Evolutionary conservation across 179 eudicot species (phyloP).

Genomic region (Sideroxylon spinosum): DNA sequence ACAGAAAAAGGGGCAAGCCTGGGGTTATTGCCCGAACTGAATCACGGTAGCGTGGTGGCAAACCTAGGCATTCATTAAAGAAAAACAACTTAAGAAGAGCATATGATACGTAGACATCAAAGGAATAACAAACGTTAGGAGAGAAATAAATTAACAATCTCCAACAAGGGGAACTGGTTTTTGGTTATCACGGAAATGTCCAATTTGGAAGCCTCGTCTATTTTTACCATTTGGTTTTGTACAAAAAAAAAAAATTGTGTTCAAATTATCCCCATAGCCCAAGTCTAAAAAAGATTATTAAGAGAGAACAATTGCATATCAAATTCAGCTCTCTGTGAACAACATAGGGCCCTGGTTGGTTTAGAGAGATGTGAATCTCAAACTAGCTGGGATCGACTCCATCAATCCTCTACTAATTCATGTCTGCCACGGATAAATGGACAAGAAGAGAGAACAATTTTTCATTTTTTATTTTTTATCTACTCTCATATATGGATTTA

Average conservation of each 20-base stretch:
- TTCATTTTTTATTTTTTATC: too few species aligned
- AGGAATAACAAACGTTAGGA: neutral
- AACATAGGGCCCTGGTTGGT: too few species aligned
- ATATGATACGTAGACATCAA: neutral
- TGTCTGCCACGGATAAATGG: too few species aligned
- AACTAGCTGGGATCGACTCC: too few species aligned
- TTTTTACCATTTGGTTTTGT: too few species aligned
- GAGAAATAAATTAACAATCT: neutral
- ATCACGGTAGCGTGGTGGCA: constrained; percentile 96
- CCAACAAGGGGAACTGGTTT: neutral
- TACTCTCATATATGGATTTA: too few species aligned
- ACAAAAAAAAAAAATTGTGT: too few species aligned
- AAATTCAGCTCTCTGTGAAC: neutral
- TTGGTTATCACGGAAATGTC: neutral
- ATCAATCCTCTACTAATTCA: too few species aligned
- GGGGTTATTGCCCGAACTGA: constrained; percentile 93
- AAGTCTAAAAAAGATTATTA: neutral
- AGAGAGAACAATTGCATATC: neutral
- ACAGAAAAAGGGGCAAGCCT: constrained; percentile 93
- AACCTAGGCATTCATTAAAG: constrained; percentile 40
- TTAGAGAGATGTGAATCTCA: too few species aligned
- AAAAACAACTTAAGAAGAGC: neutral
- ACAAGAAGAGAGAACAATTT: too few species aligned
- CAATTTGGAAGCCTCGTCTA: neutral
- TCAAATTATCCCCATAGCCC: neutral